These are phyloP conservation scores for Liquidambar formosana DNA, from an alignment of 164 flowering plant genomes.

Conservation along the genomic window DNA sequence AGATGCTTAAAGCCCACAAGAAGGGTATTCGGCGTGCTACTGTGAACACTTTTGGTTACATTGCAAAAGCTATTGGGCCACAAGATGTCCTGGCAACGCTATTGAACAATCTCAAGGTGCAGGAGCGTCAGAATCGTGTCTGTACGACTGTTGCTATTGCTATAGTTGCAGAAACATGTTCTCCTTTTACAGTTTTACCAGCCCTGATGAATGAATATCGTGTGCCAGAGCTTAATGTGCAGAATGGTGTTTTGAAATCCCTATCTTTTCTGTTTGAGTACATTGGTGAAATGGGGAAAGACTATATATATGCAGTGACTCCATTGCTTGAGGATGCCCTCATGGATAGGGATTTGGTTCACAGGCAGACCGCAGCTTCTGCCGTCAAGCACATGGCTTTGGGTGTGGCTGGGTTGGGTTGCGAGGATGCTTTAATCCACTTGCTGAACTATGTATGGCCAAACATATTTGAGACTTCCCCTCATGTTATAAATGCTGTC, in stretches of 20 bases:
- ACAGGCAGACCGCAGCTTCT: conserved; percentile 97
- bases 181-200: conserved; percentile 94
- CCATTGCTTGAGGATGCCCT: conserved; percentile 96
- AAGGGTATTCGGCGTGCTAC: conserved; percentile 96
- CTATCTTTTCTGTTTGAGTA: conserved; percentile 93
- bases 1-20: conserved; percentile 99
- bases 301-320: conserved; percentile 97
- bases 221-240: conserved; percentile 97
- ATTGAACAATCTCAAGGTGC: conserved; percentile 93
- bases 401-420: conserved; percentile 94
- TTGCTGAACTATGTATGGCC: conserved; percentile 91
- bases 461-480: conserved; percentile 97
- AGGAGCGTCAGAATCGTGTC: conserved; percentile 98
- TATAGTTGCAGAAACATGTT: conserved; percentile 97
- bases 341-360: conserved; percentile 97
- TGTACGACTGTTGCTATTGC: conserved; percentile 99
- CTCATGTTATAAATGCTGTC: conserved; percentile 96
- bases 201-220: conserved; percentile 98
- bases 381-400: conserved; percentile 98
- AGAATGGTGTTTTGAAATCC: conserved; percentile 93
- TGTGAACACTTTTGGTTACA: conserved; percentile 97
- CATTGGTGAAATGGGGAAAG: conserved; percentile 99
- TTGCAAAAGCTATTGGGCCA: conserved; percentile 98
- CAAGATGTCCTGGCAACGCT: conserved; percentile 96
- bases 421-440: conserved; percentile 93